phyloP scores from a whole-genome alignment of 192 early-diverging fungal species.

The Dissophora globulifera region DNA sequence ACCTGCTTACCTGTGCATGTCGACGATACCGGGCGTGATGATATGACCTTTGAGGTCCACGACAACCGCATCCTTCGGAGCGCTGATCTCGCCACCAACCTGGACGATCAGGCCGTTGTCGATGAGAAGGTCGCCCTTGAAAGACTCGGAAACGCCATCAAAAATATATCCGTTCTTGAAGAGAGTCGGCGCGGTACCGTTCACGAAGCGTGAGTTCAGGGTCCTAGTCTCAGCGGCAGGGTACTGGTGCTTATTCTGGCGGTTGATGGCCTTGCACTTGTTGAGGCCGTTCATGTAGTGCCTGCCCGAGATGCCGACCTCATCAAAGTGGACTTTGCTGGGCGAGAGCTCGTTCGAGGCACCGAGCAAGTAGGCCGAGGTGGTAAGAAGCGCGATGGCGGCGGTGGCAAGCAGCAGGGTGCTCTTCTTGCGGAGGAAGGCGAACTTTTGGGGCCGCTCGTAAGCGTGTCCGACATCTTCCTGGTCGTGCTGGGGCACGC shows the following conservation, averaged over 20 bases:
- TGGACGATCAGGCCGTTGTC: slow-evolving; percentile 66
- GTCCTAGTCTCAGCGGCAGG: slow-evolving; percentile 21
- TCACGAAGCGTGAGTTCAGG: slow-evolving; percentile 58
- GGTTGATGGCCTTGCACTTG: slow-evolving; percentile 48
- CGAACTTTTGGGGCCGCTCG: slow-evolving; percentile 16
- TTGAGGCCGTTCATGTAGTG: slow-evolving; percentile 31
- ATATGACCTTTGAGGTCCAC: slow-evolving; percentile 73
- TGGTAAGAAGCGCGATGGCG: slow-evolving; percentile 37
- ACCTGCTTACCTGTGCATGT: slow-evolving; percentile 67
- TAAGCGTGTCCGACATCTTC: slow-evolving; percentile 40
- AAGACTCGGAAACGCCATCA: slow-evolving; percentile 59
- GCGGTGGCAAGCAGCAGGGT: slow-evolving; percentile 45
- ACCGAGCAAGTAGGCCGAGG: slow-evolving; percentile 34
- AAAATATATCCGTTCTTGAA: slow-evolving; percentile 70
- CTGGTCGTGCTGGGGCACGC: slow-evolving; percentile 44
- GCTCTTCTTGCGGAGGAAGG: slow-evolving; percentile 42
- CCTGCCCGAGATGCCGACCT: slow-evolving; percentile 36
- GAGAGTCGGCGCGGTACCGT: slow-evolving; percentile 52
- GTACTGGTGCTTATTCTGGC: slow-evolving; percentile 31
- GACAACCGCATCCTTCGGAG: slow-evolving; percentile 45
- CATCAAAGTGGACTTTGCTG: slow-evolving; percentile 37
- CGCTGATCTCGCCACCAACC: slow-evolving; percentile 55
- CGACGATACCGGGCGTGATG: slow-evolving; percentile 84
- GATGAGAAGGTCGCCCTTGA: slow-evolving; percentile 63
- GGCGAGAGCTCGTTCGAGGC: slow-evolving; percentile 46